Evolutionary conservation across 73 alveolate species (phyloP), one percentile per base, ranked within the genome.

Genomic region (Blepharisma japonicum): DNA sequence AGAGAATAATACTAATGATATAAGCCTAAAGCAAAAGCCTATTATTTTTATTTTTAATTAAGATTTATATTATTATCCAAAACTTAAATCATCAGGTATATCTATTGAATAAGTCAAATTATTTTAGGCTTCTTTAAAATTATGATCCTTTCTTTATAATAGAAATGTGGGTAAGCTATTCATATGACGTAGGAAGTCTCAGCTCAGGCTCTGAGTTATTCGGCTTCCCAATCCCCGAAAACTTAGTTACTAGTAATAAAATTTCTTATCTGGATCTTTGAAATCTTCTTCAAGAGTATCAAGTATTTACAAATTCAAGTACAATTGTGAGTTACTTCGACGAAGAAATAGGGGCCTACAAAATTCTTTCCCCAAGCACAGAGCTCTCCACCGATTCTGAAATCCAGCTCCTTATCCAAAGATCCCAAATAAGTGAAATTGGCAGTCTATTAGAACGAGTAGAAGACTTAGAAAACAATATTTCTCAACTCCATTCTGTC

Each of bases 391-490:
- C 9, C 11, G 46, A 70, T n/a, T 11, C 18, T 39, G 80, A 70
- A n/a, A 70, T 70, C 66, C 55, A 70, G 3, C 25, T 70, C 42
- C 21, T 70, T 45, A 47, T 70, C 18, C 11, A 45, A 25, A n/a
- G 46, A 9, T 70, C 38, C 27, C 25, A 70, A 70, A 18, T 70
- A 23, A 70, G 80, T 5, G 80, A 70, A 70, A 18, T 70, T 39
- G 46, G 32, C n/a, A 9, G 14, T n/a, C 71, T 70, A 14, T 9
- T 39, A n/a, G 66, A 70, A 7, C 0, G 46, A 70, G 77, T 70
- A 7, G 61, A 70, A 38, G 66, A 47, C 21, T 38, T 70, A n/a
- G 77, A 70, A 70, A 11, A 70, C 38, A 72, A 45, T 14, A n/a
- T 70, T 70, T 70, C 14, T 11, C 55, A 45, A 25, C 56, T 45